These are phyloP conservation scores for Kuraishia molischiana DNA, from an alignment of 805 yeast species.

Conservation along the genomic window DNA sequence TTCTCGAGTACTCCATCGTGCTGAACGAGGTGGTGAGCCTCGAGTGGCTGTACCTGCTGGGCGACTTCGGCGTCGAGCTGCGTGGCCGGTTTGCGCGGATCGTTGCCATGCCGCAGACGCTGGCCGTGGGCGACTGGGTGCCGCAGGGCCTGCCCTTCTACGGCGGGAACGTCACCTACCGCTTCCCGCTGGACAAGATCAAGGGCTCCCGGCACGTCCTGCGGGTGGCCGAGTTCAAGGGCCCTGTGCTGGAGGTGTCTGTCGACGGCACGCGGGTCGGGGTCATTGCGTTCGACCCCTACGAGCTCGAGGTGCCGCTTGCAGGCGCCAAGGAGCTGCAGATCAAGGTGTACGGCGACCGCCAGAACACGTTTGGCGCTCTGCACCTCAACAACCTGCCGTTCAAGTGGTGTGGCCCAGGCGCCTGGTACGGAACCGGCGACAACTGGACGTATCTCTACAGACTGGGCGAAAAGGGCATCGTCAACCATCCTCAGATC, in stretches of 20 bases:
- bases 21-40: constrained; percentile 4
- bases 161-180: constrained; percentile 5
- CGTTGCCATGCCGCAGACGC: constrained; percentile 1
- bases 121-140: constrained; percentile 5
- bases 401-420: neutral
- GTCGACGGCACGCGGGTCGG: neutral
- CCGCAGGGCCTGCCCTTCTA: constrained; percentile 7
- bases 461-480: neutral
- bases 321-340: neutral
- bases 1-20: constrained; percentile 4
- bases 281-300: neutral
- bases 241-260: constrained; percentile 3
- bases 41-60: constrained; percentile 6
- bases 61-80: constrained; percentile 6
- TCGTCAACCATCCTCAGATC: neutral
- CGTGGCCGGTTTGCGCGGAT: constrained; percentile 5
- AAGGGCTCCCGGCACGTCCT: constrained; percentile 1
- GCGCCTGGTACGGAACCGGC: neutral
- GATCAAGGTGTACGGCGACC: neutral
- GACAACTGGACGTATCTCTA: neutral
- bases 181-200: constrained; percentile 2
- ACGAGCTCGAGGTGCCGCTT: neutral
- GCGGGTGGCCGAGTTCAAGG: constrained; percentile 4
- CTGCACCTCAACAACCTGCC: neutral
- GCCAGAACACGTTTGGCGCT: neutral